Evolutionary conservation across 1,284 basidiomycete species (phyloP).

Genomic region (Quambalaria eucalypti): DNA sequence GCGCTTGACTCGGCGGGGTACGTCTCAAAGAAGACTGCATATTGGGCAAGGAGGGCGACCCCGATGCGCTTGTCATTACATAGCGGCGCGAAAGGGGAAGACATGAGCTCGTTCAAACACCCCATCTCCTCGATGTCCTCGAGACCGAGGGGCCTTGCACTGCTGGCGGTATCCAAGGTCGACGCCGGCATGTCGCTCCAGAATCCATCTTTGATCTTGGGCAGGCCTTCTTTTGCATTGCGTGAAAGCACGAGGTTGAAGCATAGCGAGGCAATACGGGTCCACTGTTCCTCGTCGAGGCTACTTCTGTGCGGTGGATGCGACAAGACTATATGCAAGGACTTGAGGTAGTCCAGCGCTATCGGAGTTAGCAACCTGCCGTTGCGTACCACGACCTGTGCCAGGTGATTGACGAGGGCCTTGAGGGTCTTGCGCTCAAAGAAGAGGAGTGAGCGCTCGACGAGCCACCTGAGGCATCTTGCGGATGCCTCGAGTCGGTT

Average conservation of each 20-base stretch:
- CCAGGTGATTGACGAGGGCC: constrained; percentile 60
- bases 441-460: constrained; percentile 55
- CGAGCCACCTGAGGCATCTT: constrained; percentile 61
- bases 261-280: constrained; percentile 59
- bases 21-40: constrained; percentile 16
- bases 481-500: constrained; percentile 60
- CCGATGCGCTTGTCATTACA: constrained; percentile 10
- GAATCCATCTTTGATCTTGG: background rate
- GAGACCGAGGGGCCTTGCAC: constrained; percentile 5
- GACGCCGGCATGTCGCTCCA: background rate
- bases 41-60: constrained; percentile 18
- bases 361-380: constrained; percentile 58
- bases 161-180: background rate
- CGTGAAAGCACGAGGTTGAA: constrained; percentile 51
- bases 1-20: constrained; percentile 20
- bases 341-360: constrained; percentile 71
- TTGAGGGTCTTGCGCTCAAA: constrained; percentile 56
- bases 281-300: constrained; percentile 61
- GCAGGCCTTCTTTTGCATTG: constrained; percentile 6
- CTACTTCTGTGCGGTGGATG: constrained; percentile 70
- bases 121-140: constrained; percentile 22
- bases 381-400: constrained; percentile 57
- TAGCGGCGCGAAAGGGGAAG: constrained; percentile 17
- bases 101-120: constrained; percentile 21
- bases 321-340: constrained; percentile 59